phyloP scores from a whole-genome alignment of 2,329 filamentous ascomycete species.

The Tolypocladium paradoxum region DNA sequence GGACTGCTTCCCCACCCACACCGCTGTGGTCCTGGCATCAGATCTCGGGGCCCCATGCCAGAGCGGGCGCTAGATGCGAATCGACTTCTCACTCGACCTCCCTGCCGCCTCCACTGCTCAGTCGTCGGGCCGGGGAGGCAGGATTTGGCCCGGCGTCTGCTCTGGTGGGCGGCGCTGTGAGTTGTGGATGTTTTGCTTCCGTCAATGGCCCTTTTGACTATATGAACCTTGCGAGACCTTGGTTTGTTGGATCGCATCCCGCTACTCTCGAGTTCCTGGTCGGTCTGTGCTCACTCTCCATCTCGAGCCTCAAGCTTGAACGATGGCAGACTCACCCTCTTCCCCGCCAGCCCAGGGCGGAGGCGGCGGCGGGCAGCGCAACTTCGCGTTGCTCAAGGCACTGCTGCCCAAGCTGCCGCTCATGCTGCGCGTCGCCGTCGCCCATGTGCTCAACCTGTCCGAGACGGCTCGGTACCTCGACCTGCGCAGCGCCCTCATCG shows the following conservation, averaged over 20 bases:
- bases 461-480: constrained; percentile 67
- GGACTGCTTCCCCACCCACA: not conserved
- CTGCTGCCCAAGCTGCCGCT: constrained; percentile 50
- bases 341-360: not conserved
- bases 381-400: constrained; percentile 10
- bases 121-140: not conserved
- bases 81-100: not conserved
- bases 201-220: not conserved
- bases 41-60: not conserved
- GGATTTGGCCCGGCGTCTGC: not conserved
- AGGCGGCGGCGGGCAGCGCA: not conserved
- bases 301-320: too few relatives aligned
- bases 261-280: not conserved
- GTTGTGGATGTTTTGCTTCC: not conserved
- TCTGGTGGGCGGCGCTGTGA: not conserved
- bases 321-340: not conserved
- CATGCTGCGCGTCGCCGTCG: constrained; percentile 48
- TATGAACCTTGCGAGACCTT: not conserved
- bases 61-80: not conserved
- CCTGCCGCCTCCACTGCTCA: not conserved
- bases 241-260: not conserved
- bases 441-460: constrained; percentile 57
- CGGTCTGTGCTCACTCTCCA: not conserved
- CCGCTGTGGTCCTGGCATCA: not conserved
- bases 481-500: constrained; percentile 59